phyloP scores from a whole-genome alignment of 78 protist genomes.

The Guillardia theta region DNA sequence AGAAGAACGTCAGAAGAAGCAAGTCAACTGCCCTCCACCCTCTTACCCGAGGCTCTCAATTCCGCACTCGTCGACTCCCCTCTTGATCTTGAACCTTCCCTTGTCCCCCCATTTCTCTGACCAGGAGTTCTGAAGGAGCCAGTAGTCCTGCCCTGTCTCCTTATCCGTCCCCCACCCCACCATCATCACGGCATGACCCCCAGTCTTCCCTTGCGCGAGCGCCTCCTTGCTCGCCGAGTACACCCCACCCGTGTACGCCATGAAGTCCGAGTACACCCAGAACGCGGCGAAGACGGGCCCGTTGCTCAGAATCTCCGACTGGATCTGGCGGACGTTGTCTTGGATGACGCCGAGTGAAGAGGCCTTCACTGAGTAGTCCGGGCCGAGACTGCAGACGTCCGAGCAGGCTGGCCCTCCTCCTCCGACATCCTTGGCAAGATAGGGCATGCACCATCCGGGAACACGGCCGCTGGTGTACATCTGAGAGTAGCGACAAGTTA shows the following conservation, averaged over 20 bases:
- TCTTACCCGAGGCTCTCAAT: constrained; percentile 50
- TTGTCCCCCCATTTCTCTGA: constrained; percentile 69
- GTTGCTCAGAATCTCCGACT: background rate
- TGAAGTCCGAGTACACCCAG: constrained; percentile 45
- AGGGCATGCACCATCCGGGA: background rate
- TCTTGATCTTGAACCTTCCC: constrained; percentile 70
- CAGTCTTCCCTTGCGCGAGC: background rate
- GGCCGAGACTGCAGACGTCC: background rate
- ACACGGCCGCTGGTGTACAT: background rate
- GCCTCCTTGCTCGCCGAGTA: constrained; percentile 46
- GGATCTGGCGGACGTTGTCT: background rate
- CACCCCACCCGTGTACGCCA: constrained; percentile 70
- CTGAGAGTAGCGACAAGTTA: background rate
- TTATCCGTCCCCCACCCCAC: constrained; percentile 50
- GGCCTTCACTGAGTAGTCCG: background rate
- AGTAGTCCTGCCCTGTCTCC: background rate
- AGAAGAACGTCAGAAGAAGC: too few species aligned
- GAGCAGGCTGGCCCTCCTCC: background rate
- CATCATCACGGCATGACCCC: constrained; percentile 72
- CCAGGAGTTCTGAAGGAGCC: constrained; percentile 23
- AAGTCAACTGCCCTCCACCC: too few species aligned
- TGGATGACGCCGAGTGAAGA: background rate
- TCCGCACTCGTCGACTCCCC: constrained; percentile 75
- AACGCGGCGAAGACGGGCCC: background rate
- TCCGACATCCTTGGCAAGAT: background rate